Evolutionary conservation across 208 protist genomes (phyloP), one percentile per base, ranked within the genome.

Genomic region (Leishmania major): DNA sequence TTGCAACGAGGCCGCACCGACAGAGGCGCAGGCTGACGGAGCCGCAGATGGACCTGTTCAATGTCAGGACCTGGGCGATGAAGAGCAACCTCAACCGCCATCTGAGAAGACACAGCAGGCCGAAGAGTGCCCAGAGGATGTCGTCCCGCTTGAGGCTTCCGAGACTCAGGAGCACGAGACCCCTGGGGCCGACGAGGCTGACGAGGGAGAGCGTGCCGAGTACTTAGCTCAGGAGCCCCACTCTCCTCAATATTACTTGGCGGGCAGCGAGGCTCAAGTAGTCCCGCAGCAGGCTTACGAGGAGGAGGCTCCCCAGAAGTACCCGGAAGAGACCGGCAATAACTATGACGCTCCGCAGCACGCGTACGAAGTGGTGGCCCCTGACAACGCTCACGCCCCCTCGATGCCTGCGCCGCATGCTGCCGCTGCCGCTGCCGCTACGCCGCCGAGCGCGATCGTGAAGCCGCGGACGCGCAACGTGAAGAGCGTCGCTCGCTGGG

Each of bases 401-500:
- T 45, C 49, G 35, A 45, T 67, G 35, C 19, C n/a, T 55, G 51
- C 75, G 35, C 31, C 75, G 55, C 75, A 25, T 6, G 2, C 51
- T 47, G 57, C 53, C 19, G 2, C 51, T 47, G 57, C 53, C 6
- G 75, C 59, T 49, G 59, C 53, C 1, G 75, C 59, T 49, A 40
- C 40, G 75, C 75, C 59, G 53, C 43, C 60, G 57, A 47, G 35
- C 62, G 60, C 73, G 59, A 80, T 83, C 37, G 85, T 91, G 74
- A 92, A 91, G 83, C 89, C 86, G 43, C 87, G 84, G 81, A 64
- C 81, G 13, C 77, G 81, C 75, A 87, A 88, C 35, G 79, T 82
- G 66, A 91, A 83, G 72, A 53, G 77, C 49, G 85, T 88, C 57
- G 51, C 75, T 67, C 88, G 88, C 74, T 96, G 92, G 92, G 90